Evolutionary conservation across 2,329 filamentous ascomycete species (phyloP).

Genomic region (Penicillium expansum): DNA sequence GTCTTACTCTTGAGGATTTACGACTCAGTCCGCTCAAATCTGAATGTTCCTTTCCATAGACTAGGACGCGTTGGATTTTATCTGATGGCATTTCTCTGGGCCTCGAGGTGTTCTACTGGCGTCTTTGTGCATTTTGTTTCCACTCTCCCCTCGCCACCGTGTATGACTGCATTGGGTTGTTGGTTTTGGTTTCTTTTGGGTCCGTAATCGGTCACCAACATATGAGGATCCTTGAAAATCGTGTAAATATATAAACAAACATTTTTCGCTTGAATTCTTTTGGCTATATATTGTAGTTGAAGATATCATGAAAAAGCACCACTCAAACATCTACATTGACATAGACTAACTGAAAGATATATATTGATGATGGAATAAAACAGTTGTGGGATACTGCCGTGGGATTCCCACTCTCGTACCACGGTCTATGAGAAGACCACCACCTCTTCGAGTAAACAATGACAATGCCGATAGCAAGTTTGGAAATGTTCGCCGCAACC

Average conservation of each 20-base stretch:
- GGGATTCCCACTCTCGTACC: no score
- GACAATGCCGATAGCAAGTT: no score
- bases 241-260: conserved; percentile 13
- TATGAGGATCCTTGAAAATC: background rate
- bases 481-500: no score
- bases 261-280: background rate
- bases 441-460: no score
- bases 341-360: no score
- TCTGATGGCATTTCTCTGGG: conserved; percentile 24
- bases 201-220: background rate
- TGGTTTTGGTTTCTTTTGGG: conserved; percentile 10
- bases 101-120: conserved; percentile 25
- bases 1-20: background rate
- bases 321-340: no score
- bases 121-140: conserved; percentile 25
- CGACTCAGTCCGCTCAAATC: background rate
- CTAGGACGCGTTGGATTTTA: conserved; percentile 17
- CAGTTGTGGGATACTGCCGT: no score
- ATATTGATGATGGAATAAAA: no score
- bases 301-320: no score
- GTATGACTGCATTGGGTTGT: conserved; percentile 19
- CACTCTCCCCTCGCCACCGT: conserved; percentile 32
- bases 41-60: conserved; percentile 18
- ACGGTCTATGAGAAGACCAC: no score
- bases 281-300: background rate